Base-by-base conservation (phyloP, 805 yeast genomes). In the Myxozyma mucilagina region DNA sequence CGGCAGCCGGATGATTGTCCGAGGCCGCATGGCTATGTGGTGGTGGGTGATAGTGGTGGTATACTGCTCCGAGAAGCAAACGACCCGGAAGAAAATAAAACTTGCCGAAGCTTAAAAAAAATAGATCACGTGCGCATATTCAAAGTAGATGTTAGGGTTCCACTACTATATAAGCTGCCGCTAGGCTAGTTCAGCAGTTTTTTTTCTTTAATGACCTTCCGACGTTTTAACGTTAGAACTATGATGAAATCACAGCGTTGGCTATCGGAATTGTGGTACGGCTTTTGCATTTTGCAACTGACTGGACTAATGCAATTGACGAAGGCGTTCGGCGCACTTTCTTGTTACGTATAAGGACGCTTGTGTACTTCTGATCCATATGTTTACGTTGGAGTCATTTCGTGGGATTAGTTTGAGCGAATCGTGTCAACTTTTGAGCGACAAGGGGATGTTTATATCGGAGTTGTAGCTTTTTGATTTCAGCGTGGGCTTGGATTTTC, bases 331-430 rank as follows among this genome's bases (percentile, higher is more conserved):
- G 67, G 65, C 67, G 65, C 67, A 63, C 60, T 16, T 44, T 41
- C 67, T 63, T 63, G 67, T 63, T 63, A 63, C 67, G 61, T 63
- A 38, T 47, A 24, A 50, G 64, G 60, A 61, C 66, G 66, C 67
- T 41, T 16, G 32, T 55, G 66, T 47, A 61, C 54, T 49, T 63
- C 67, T 63, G 67, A 63, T 42, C 56, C 34, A 20, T 29, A 31
- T 29, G 41, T 36, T 41, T 41, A 29, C n/a, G 8, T 9, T 29
- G 47, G 35, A 13, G 52, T 48, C 52, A 47, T 47, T 50, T 7
- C 6, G 13, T 9, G 9, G 9, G n/a, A n/a, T n/a, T n/a, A n/a
- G n/a, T n/a, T n/a, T n/a, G n/a, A n/a, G n/a, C n/a, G n/a, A n/a
- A n/a, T n/a, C n/a, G n/a, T n/a, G n/a, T n/a, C n/a, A n/a, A n/a